Percentiles rank a stretch among this genome's conserved stretches.
These are phyloP conservation scores for Aspergillus piperis DNA, from an alignment of 2,329 filamentous ascomycete species.

Conservation along the genomic window DNA sequence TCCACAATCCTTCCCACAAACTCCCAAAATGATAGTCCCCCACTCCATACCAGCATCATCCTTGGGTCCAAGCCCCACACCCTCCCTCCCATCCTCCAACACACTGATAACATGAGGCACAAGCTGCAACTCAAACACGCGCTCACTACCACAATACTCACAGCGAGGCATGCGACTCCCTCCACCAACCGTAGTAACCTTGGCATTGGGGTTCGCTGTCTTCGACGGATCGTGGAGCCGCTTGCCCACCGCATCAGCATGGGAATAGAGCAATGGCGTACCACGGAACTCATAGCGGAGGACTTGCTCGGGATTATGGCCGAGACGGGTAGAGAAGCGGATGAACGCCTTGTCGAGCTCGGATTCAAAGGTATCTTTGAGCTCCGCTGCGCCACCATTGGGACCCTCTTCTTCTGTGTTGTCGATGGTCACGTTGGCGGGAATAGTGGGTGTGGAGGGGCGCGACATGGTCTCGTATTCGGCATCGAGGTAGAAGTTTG, in stretches of 20 bases:
- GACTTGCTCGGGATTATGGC: constrained; percentile 79
- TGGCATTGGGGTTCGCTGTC: constrained; percentile 21
- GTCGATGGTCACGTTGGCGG: constrained; percentile 49
- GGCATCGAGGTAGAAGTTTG: constrained; percentile 79
- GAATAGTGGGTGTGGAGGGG: constrained; percentile 51
- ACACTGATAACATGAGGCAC: constrained; percentile 87
- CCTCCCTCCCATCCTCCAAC: constrained; percentile 72
- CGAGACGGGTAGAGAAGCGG: constrained; percentile 74
- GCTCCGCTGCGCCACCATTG: constrained; percentile 38
- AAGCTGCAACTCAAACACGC: constrained; percentile 89
- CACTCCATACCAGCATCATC: constrained; percentile 88
- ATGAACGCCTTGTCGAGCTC: constrained; percentile 75
- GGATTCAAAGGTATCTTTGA: constrained; percentile 75
- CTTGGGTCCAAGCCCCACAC: constrained; percentile 55
- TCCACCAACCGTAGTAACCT: constrained; percentile 31
- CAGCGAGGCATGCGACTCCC: constrained; percentile 68
- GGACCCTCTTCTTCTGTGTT: constrained; percentile 38
- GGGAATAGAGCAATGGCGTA: constrained; percentile 75
- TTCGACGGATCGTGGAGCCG: constrained; percentile 48
- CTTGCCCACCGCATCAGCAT: constrained; percentile 71
- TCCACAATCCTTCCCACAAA: constrained; percentile 79
- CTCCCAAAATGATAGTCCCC: constrained; percentile 86
- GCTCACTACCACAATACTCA: constrained; percentile 68
- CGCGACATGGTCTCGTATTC: constrained; percentile 83
- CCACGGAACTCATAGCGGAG: constrained; percentile 79